Evolutionary conservation across 2,329 filamentous ascomycete species (phyloP).

Genomic region (Samsoniella hepiali): DNA sequence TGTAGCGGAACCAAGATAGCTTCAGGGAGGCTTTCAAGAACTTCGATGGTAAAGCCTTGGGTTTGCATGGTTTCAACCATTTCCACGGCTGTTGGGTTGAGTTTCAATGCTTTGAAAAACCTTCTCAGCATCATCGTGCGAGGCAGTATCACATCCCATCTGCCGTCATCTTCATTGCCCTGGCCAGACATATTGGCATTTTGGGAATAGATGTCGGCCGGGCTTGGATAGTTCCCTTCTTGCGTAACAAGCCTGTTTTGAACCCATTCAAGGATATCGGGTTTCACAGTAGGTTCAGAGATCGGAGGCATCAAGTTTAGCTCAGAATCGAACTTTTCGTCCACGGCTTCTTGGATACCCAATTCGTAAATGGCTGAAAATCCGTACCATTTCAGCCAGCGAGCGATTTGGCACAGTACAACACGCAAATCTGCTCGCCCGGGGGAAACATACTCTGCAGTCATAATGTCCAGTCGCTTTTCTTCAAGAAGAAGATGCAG

Average conservation of each 20-base stretch:
- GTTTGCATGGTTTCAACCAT: constrained; percentile 72
- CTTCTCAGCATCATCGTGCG: constrained; percentile 67
- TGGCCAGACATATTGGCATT: constrained; percentile 35
- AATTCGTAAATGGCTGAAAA: constrained; percentile 50
- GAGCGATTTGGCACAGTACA: constrained; percentile 73
- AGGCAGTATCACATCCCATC: constrained; percentile 53
- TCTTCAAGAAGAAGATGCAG: constrained; percentile 90
- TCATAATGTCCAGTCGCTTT: constrained; percentile 69
- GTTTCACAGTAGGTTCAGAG: constrained; percentile 33
- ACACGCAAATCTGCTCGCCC: constrained; percentile 59
- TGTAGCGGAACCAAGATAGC: constrained; percentile 75
- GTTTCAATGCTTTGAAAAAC: constrained; percentile 59
- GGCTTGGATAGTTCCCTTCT: constrained; percentile 38
- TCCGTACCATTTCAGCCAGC: constrained; percentile 72
- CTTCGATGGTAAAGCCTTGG: constrained; percentile 56
- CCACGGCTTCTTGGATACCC: constrained; percentile 49
- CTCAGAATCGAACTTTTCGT: constrained; percentile 37
- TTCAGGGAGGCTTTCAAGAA: constrained; percentile 83
- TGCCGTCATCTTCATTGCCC: constrained; percentile 35
- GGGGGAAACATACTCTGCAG: constrained; percentile 42
- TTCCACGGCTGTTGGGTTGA: constrained; percentile 51
- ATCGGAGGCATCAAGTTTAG: constrained; percentile 32
- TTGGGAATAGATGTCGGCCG: constrained; percentile 44
- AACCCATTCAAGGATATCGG: constrained; percentile 53
- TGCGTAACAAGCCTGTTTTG: constrained; percentile 43